These are phyloP conservation scores for Mycena capillaripes DNA, from an alignment of 768 basidiomycete species.

Conservation along the genomic window DNA sequence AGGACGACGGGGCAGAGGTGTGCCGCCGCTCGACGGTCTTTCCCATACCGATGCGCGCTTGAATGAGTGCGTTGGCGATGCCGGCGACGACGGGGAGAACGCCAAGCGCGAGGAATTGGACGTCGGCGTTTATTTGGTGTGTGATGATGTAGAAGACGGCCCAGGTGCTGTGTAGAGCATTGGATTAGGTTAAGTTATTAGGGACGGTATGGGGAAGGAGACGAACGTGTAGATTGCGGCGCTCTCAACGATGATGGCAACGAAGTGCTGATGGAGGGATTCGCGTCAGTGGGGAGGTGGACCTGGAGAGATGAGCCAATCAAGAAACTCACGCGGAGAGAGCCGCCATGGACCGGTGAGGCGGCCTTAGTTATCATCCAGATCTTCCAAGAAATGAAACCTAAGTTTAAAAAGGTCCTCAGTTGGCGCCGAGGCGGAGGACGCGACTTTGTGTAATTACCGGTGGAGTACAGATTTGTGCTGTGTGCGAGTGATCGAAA, in stretches of 20 bases:
- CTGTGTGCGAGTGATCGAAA: neutral
- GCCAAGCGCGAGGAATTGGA: conserved; percentile 21
- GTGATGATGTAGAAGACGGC: conserved; percentile 16
- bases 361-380: conserved; percentile 15
- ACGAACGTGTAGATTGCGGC: conserved; percentile 25
- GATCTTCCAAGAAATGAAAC: conserved; percentile 20
- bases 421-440: too few relatives aligned
- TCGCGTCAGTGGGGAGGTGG: neutral
- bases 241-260: conserved; percentile 10
- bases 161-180: neutral
- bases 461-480: conserved; percentile 20
- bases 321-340: neutral
- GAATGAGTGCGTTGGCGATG: conserved; percentile 24
- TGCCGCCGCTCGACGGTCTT: neutral
- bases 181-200: neutral
- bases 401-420: neutral
- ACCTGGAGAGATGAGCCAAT: neutral
- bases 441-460: neutral
- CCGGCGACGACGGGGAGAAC: conserved; percentile 14
- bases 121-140: conserved; percentile 25
- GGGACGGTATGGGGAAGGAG: neutral
- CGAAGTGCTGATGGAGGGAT: conserved; percentile 11
- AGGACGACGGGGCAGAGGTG: conserved; percentile 3
- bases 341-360: neutral
- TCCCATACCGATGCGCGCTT: conserved; percentile 23